A percentile compares a stretch with the other conserved stretches of the same genome.
Evolutionary conservation across 192 early-diverging fungal species (phyloP).

Genomic region (Irineochytrium annulatum): DNA sequence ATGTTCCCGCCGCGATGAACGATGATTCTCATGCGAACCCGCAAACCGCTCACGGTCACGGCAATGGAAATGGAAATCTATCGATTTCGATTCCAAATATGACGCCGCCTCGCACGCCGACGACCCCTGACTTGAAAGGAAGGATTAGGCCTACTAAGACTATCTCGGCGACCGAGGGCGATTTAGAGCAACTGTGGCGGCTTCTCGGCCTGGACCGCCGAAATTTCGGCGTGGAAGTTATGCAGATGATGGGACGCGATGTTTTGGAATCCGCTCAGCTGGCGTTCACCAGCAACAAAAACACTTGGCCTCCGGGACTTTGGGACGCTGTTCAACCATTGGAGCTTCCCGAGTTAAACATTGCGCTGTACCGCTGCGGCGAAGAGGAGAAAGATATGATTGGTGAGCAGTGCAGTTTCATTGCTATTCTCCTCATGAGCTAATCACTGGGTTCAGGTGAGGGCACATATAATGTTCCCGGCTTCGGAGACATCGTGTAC

Average conservation of each 20-base stretch:
- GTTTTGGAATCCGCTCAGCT: constrained; percentile 29
- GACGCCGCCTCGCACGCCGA: neutral
- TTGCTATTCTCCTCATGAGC: neutral
- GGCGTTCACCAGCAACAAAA: constrained; percentile 26
- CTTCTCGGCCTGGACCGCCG: constrained; percentile 35
- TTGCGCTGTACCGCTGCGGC: constrained; percentile 80
- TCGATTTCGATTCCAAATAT: constrained; percentile 7
- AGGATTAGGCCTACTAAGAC: neutral
- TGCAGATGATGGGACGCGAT: constrained; percentile 49
- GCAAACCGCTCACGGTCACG: no score
- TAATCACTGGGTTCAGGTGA: constrained; percentile 46
- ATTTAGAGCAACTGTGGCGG: constrained; percentile 37
- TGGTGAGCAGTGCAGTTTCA: constrained; percentile 33
- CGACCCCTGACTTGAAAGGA: neutral
- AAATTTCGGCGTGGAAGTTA: constrained; percentile 38
- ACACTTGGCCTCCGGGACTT: constrained; percentile 45
- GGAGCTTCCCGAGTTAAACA: constrained; percentile 72
- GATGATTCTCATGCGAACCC: neutral
- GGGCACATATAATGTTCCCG: constrained; percentile 84
- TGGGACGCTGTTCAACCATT: constrained; percentile 61
- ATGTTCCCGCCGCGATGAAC: neutral
- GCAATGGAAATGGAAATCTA: neutral
- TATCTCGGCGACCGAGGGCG: constrained; percentile 4
- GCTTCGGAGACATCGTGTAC: constrained; percentile 76
- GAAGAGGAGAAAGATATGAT: constrained; percentile 82